phyloP scores from a whole-genome alignment of 139 green algal genomes.

The Closterium sp. region DNA sequence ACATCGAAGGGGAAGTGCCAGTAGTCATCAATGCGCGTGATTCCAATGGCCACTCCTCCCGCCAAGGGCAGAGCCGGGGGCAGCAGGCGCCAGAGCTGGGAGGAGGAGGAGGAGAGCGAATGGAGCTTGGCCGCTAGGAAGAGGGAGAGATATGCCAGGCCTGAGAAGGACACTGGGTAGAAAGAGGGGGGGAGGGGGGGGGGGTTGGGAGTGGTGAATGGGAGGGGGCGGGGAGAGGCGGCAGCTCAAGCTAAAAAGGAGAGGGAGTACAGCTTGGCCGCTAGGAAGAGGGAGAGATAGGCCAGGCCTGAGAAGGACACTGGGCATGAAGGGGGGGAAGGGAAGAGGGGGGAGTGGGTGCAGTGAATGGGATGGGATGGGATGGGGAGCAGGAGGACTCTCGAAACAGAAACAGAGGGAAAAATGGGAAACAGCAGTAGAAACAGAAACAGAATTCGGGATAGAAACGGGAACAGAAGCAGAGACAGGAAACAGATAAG shows the following conservation, averaged over 20 bases:
- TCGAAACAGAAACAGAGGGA: no score
- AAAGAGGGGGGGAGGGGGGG: background rate
- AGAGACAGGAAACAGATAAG: no score
- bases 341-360: background rate
- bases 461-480: no score
- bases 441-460: no score
- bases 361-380: no score
- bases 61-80: constrained; percentile 12
- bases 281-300: no score
- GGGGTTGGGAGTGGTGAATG: background rate
- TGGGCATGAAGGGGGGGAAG: no score
- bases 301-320: no score
- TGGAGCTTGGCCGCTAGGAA: constrained; percentile 43
- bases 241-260: no score
- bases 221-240: background rate
- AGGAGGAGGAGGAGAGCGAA: constrained; percentile 8
- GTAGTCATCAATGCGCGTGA: constrained; percentile 44
- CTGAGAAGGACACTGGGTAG: constrained; percentile 18
- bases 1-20: constrained; percentile 42
- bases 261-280: no score
- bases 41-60: constrained; percentile 14
- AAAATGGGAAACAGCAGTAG: background rate
- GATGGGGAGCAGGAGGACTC: no score
- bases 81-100: constrained; percentile 2
- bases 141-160: constrained; percentile 39